These are phyloP conservation scores for Lactuca saligna DNA, from an alignment of 129 eudicot species.

Conservation along the genomic window DNA sequence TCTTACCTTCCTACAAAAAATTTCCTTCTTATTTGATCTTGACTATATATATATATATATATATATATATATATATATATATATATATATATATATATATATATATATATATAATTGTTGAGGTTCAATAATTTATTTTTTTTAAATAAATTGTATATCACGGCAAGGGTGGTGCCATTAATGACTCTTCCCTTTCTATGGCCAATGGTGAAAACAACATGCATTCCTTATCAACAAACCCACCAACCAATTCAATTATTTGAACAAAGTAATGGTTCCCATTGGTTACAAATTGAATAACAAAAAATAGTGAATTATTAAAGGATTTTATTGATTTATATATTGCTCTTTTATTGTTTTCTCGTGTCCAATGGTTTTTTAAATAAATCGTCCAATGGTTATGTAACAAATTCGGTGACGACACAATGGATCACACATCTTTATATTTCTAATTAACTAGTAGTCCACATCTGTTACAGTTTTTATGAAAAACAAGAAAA, in stretches of 20 bases:
- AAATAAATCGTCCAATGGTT: not conserved
- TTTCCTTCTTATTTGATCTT: too few relatives aligned
- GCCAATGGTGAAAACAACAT: conserved; percentile 19
- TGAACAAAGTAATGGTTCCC: not conserved
- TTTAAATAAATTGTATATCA: not conserved
- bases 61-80: too few relatives aligned
- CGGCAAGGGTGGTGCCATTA: not conserved
- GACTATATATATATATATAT: too few relatives aligned
- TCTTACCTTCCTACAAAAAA: too few relatives aligned
- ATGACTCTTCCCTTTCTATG: conserved; percentile 15
- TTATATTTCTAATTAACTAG: not conserved
- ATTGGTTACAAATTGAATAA: not conserved
- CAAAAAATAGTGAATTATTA: not conserved
- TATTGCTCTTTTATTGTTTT: not conserved
- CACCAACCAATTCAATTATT: conserved; percentile 17
- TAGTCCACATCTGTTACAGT: too few relatives aligned
- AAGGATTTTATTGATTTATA: not conserved
- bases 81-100: too few relatives aligned
- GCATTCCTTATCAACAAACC: not conserved
- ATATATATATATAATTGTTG: too few relatives aligned
- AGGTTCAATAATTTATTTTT: too few relatives aligned
- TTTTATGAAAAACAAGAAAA: too few relatives aligned
- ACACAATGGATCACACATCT: conserved; percentile 2
- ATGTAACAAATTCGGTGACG: not conserved
- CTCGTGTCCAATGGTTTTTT: not conserved